These are phyloP conservation scores for Favolaschia claudopus DNA, from an alignment of 768 basidiomycete genomes.

Conservation along the genomic window DNA sequence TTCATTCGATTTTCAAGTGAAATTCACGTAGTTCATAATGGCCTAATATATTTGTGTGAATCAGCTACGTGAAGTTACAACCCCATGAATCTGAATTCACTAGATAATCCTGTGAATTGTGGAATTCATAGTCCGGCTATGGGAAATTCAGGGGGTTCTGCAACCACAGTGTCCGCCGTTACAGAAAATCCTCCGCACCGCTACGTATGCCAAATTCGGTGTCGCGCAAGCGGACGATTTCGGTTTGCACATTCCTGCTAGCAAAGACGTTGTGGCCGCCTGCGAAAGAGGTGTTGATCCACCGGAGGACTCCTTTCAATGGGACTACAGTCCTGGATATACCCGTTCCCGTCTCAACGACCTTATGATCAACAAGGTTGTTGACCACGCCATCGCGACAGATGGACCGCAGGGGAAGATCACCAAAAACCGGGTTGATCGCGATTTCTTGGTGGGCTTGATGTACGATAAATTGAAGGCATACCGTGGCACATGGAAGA, in stretches of 20 bases:
- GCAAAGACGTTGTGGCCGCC: neutral
- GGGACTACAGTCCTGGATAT: conserved; percentile 22
- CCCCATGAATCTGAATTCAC: no score
- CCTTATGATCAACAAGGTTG: conserved; percentile 9
- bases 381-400: conserved; percentile 6
- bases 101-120: no score
- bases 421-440: conserved; percentile 1
- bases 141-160: no score
- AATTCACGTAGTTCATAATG: no score
- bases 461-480: conserved; percentile 10
- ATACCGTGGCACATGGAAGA: conserved; percentile 10
- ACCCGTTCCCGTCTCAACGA: conserved; percentile 18
- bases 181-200: conserved; percentile 3
- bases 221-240: conserved; percentile 17
- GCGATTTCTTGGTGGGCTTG: conserved; percentile 11
- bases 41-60: no score
- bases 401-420: conserved; percentile 10
- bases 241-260: conserved; percentile 13
- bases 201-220: conserved; percentile 10
- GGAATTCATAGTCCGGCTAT: no score
- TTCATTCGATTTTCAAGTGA: no score
- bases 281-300: conserved; percentile 9
- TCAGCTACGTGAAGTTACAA: no score
- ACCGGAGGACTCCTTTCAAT: conserved; percentile 5
- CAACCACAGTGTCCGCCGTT: no score